Evolutionary conservation across 225 moss, liverwort and hornwort species (phyloP), one percentile per base, ranked within the genome.

Genomic region (Bryum argenteum): DNA sequence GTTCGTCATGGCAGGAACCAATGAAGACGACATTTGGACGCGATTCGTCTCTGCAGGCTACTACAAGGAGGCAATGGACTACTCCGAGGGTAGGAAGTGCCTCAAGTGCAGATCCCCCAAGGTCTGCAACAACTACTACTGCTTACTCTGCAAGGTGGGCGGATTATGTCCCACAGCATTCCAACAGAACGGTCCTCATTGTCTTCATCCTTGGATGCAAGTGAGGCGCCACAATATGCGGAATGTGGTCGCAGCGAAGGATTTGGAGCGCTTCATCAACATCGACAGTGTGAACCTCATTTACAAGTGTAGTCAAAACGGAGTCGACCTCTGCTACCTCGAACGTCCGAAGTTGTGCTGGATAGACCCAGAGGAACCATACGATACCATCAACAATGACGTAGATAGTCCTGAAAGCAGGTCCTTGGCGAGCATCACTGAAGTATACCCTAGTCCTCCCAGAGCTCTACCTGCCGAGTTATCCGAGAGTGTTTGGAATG

Each of bases 81-180:
- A 54, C 20, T 0, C 18, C 1, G 43, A 33, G 33, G 33, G 33
- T 33, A 33, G 43, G 0, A 54, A 55, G 0, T 72, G 63, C 42
- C 41, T 41, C 5, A 13, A 23, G 3, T 63, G 62, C 72, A 13
- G 14, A 0, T 52, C 53, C 0, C 41, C 54, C 0, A 54, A 8
- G 9, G 41, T 41, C 6, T 72, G 72, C 54, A 72, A 72, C 54
- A 72, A 72, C 40, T 72, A 63, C 24, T 72, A 13, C 5, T 72
- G 72, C 23, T 12, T 63, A 1, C 11, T 8, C 0, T 72, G 72
- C 53, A 38, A 37, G 45, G 12, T 40, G 22, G 54, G 72, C 0
- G 54, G 63, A 2, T 52, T 72, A 0, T 63, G 72, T 13, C 72
- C 63, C 12, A 1, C 10, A 0, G 10, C 24, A 24, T 72, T 54